phyloP scores from a whole-genome alignment of 1,284 basidiomycete genomes.

The Apiotrichum domesticum region DNA sequence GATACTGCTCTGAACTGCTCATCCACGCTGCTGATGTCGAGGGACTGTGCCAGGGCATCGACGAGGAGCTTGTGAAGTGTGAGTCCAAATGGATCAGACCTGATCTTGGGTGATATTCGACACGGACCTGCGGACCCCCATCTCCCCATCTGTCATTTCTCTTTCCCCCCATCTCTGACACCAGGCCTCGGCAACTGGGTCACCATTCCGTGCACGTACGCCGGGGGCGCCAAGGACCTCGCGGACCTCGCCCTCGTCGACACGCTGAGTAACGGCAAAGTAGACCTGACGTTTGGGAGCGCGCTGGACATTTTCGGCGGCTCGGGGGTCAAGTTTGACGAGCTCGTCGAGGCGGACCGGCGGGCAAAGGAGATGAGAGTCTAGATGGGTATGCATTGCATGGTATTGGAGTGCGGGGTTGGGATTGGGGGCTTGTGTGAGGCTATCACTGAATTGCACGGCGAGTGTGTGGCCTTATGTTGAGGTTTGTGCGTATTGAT shows the following conservation, averaged over 20 bases:
- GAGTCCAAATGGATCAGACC: conserved; percentile 31
- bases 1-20: conserved; percentile 72
- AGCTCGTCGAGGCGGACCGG: conserved; percentile 54
- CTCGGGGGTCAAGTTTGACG: conserved; percentile 61
- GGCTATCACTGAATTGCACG: no score
- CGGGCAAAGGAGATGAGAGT: conserved; percentile 17
- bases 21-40: conserved; percentile 98
- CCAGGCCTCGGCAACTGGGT: conserved; percentile 88
- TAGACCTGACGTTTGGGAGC: conserved; percentile 93
- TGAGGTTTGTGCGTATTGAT: no score
- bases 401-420: no score
- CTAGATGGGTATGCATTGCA: neutral
- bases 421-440: no score
- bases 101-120: no score
- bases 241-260: conserved; percentile 81
- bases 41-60: conserved; percentile 93
- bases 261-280: conserved; percentile 69
- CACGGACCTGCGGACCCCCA: no score
- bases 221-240: conserved; percentile 88
- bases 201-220: conserved; percentile 87
- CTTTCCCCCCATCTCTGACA: neutral
- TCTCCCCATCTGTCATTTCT: no score
- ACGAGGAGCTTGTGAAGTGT: conserved; percentile 81
- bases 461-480: no score
- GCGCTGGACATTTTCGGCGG: conserved; percentile 82